Evolutionary conservation across 805 yeast species (phyloP).

Genomic region (Starmerella davenportii): DNA sequence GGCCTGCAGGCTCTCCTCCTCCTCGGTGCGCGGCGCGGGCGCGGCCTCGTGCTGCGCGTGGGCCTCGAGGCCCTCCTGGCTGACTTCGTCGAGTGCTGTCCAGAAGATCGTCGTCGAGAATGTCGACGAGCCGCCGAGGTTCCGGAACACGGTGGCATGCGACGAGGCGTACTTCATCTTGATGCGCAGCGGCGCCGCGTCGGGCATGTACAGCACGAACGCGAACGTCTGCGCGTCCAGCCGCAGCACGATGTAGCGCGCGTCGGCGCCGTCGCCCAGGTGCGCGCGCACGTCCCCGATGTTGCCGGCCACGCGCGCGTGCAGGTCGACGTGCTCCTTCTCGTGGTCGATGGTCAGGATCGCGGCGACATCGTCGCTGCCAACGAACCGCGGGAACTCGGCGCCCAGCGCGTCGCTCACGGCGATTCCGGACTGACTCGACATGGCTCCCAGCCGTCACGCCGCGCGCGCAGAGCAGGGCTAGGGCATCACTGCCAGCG

Average conservation of each 20-base stretch:
- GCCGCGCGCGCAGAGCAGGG: no score
- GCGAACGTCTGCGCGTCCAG: conserved; percentile 22
- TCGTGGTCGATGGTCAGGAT: conserved; percentile 25
- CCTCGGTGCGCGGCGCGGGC: conserved; percentile 36
- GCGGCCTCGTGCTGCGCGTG: conserved; percentile 25
- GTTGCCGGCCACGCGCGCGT: conserved; percentile 17
- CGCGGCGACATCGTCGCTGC: conserved; percentile 24
- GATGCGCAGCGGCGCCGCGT: conserved; percentile 54
- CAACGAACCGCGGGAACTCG: conserved; percentile 29
- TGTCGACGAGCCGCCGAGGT: conserved; percentile 43
- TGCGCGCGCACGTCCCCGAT: conserved; percentile 25
- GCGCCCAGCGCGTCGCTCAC: conserved; percentile 30
- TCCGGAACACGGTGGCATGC: conserved; percentile 54
- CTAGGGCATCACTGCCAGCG: no score
- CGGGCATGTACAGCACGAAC: conserved; percentile 77
- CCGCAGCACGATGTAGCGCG: conserved; percentile 35
- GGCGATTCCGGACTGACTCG: conserved; percentile 47
- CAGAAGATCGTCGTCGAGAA: conserved; percentile 36
- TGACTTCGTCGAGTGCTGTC: conserved; percentile 40
- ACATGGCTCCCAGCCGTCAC: no score
- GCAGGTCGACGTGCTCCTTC: conserved; percentile 23
- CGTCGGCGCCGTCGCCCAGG: conserved; percentile 25
- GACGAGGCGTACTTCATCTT: conserved; percentile 93
- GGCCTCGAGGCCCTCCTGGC: conserved; percentile 31
- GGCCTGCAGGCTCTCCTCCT: conserved; percentile 35